Evolutionary conservation across 2,329 filamentous ascomycete genomes (phyloP).

Genomic region (Aspergillus jensenii): DNA sequence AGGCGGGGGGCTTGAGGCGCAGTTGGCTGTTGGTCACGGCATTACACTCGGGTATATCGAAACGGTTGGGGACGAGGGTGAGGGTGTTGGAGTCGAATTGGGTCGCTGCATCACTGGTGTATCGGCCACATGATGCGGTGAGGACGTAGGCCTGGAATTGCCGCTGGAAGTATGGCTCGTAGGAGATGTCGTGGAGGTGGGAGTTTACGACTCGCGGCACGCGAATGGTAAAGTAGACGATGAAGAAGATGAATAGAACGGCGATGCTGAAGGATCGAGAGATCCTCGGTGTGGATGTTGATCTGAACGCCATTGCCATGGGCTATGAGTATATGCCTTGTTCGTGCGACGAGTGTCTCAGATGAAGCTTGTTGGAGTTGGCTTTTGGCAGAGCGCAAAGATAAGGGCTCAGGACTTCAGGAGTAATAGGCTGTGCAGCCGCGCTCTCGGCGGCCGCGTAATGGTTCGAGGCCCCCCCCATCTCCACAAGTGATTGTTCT

Average conservation of each 20-base stretch:
- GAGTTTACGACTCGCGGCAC: background rate
- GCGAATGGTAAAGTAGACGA: background rate
- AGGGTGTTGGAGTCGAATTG: background rate
- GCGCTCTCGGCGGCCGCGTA: too few relatives aligned
- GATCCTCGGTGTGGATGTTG: background rate
- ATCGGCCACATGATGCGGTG: background rate
- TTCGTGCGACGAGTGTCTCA: too few relatives aligned
- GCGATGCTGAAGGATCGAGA: background rate
- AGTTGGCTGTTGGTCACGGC: background rate
- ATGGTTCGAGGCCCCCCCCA: too few relatives aligned
- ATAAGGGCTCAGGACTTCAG: too few relatives aligned
- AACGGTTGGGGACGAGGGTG: background rate
- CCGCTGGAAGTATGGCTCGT: background rate
- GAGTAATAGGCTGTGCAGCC: too few relatives aligned
- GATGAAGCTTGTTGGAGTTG: too few relatives aligned
- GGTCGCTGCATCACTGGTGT: background rate
- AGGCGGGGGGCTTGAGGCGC: background rate
- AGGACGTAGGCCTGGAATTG: background rate
- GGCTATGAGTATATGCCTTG: too few relatives aligned
- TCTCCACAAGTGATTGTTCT: too few relatives aligned
- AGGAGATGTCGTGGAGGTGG: conserved; percentile 1
- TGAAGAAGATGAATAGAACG: background rate
- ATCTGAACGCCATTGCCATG: too few relatives aligned
- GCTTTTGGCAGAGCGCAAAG: too few relatives aligned
- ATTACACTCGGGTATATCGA: background rate